Conservation (phyloP, 208 protist genomes). For the Acanthamoeba culbertsoni region DNA sequence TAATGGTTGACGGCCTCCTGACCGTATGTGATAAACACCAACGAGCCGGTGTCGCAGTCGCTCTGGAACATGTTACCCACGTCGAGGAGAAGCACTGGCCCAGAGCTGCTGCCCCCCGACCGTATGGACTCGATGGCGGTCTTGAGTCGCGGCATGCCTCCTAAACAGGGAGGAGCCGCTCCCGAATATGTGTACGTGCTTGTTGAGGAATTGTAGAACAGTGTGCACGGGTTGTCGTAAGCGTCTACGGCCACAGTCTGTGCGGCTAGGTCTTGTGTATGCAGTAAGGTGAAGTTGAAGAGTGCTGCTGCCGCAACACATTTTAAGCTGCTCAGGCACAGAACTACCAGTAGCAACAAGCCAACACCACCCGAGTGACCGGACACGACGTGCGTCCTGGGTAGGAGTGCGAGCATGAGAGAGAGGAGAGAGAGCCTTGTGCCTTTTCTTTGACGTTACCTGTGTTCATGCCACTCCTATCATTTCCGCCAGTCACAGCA, state of each 20-base stretch:
- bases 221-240: neutral
- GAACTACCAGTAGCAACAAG: neutral
- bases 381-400: too few species aligned
- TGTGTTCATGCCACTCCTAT: too few species aligned
- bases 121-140: neutral
- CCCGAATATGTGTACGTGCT: neutral
- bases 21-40: neutral
- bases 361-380: too few species aligned
- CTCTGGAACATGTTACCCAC: slow-evolving; percentile 36
- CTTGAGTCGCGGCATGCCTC: neutral
- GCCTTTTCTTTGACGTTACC: too few species aligned
- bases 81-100: neutral
- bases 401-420: too few species aligned
- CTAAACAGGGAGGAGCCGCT: neutral
- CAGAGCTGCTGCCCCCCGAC: neutral
- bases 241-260: slow-evolving; percentile 5
- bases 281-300: neutral
- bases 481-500: too few species aligned
- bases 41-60: neutral
- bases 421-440: too few species aligned
- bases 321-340: neutral
- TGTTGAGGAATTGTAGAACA: neutral
- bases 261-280: neutral
- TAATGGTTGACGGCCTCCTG: neutral
- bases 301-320: too few species aligned